Evolutionary conservation across 2,329 filamentous ascomycete genomes (phyloP).

Genomic region (Pezicula carpinea): DNA sequence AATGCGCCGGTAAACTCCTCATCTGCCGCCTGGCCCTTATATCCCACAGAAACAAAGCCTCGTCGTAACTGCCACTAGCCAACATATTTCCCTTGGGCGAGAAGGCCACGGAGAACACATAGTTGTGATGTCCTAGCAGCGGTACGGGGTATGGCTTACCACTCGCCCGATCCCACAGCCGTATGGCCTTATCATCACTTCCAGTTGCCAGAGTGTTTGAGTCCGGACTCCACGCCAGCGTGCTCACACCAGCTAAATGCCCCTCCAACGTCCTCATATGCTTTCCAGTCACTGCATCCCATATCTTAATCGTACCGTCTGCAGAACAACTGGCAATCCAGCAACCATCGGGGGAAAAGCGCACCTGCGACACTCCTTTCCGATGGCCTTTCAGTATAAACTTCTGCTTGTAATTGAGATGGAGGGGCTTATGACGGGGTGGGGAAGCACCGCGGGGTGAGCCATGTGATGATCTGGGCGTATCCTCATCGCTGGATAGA

Average conservation of each 20-base stretch:
- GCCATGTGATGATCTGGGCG: slow-evolving; percentile 21
- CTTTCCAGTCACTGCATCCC: slow-evolving; percentile 73
- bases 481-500: slow-evolving; percentile 18
- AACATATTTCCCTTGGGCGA: slow-evolving; percentile 98
- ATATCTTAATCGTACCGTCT: slow-evolving; percentile 87
- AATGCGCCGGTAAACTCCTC: slow-evolving; percentile 88
- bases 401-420: slow-evolving; percentile 44
- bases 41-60: slow-evolving; percentile 97
- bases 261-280: slow-evolving; percentile 88
- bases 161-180: slow-evolving; percentile 78
- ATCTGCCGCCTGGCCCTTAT: slow-evolving; percentile 82
- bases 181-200: slow-evolving; percentile 93
- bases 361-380: slow-evolving; percentile 75
- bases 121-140: slow-evolving; percentile 88
- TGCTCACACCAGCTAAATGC: slow-evolving; percentile 88
- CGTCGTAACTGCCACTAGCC: slow-evolving; percentile 91
- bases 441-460: slow-evolving; percentile 15
- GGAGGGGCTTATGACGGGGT: slow-evolving; percentile 19
- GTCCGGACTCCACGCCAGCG: slow-evolving; percentile 91
- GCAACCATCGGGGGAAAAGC: slow-evolving; percentile 84
- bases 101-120: slow-evolving; percentile 90
- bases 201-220: slow-evolving; percentile 83
- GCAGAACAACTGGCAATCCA: slow-evolving; percentile 90
- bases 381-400: slow-evolving; percentile 74
- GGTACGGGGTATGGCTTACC: slow-evolving; percentile 48